Base-by-base conservation (phyloP, 2,329 filamentous ascomycete genomes). In the Myrmaecium sp. region DNA sequence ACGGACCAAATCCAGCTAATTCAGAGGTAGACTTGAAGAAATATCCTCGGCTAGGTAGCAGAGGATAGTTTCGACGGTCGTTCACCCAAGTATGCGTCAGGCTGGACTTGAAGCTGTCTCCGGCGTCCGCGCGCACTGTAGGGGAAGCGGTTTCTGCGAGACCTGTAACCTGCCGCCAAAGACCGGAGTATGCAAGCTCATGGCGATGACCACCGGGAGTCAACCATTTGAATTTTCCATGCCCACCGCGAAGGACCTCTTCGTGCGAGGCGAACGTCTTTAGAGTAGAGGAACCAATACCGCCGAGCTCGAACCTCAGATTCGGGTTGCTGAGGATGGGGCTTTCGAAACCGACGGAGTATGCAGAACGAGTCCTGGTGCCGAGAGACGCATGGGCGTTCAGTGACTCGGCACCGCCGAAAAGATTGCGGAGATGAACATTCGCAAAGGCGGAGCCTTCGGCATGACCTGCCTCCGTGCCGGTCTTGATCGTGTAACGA, bases 241-340 rank as follows among this genome's bases (percentile, higher is more conserved):
- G 74, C 12, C 69, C 82, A 10, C 84, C 83, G 43, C 75, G 80
- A 12, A 91, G 57, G 3, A 75, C 72, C 54, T 98, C 86, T 41
- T 95, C 86, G 46, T 98, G 86, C 36, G 80, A 89, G 13, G 89
- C 83, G 79, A 82, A 95, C 8, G 74, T 69, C 54, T 95, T 94
- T 34, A 86, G 69, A 1, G 81, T 91, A 23, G 81, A 74, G 34
- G 80, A 92, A 6, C 77, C 74, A 23, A 93, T 60, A 1, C 68
- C 83, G 37, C 92, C 84, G 33, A 92, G 42, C 38, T 86, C 75
- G 33, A 83, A 60, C 33, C 76, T 68, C 41, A 82, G 58, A 45
- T 93, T 75, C 0, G 89, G 84, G 47, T 93, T 79, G 52, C 78
- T 80, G 30, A 79, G 60, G 24, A 98, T 61, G 0, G 89, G 89